A percentile compares a stretch with the other conserved stretches of the same genome.
Conservation (phyloP, 345 rosid genomes). For the Turritis glabra region DNA sequence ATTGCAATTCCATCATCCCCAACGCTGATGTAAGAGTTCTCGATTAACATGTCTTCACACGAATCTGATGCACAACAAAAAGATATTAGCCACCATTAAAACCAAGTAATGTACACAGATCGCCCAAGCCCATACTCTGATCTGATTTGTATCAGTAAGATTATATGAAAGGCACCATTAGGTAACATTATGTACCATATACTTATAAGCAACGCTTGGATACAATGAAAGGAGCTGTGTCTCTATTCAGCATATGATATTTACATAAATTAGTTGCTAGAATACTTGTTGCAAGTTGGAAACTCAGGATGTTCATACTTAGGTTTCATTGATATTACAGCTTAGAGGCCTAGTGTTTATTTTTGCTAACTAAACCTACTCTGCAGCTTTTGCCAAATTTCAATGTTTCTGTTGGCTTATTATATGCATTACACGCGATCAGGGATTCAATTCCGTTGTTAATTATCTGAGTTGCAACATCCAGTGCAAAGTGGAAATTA, state of each 20-base stretch:
- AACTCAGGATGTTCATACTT: not conserved
- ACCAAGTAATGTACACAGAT: not conserved
- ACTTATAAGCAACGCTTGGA: not conserved
- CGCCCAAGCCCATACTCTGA: not conserved
- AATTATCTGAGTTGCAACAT: not conserved
- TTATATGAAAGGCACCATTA: too few relatives aligned
- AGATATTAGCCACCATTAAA: slow-evolving; percentile 1
- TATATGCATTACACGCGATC: not conserved
- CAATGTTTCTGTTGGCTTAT: not conserved
- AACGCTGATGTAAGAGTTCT: slow-evolving; percentile 85
- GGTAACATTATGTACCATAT: not conserved
- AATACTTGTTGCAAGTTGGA: not conserved
- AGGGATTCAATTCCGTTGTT: not conserved
- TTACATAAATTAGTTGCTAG: not conserved
- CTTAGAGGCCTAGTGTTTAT: not conserved
- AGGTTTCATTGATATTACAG: not conserved
- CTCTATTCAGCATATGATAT: not conserved
- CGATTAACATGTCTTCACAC: slow-evolving; percentile 82
- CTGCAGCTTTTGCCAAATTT: not conserved
- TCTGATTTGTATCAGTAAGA: not conserved
- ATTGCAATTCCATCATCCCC: slow-evolving; percentile 92
- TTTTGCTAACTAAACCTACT: not conserved
- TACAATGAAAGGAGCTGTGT: not conserved
- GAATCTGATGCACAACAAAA: slow-evolving; percentile 56
- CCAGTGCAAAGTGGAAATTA: not conserved